Conservation (phyloP, 768 basidiomycete genomes). For the Amanita exitialis region DNA sequence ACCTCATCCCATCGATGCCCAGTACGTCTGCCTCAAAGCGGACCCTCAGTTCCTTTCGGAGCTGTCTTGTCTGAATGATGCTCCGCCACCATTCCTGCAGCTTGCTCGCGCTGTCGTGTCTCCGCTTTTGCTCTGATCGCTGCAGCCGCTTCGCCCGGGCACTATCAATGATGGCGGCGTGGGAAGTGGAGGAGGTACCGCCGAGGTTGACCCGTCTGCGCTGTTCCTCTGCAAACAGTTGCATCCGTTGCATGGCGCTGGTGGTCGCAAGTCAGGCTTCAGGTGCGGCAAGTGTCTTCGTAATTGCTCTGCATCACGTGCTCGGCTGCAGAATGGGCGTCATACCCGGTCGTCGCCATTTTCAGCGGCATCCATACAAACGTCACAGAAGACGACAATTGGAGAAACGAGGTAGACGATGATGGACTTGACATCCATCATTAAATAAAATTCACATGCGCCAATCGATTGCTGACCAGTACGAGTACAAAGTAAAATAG, state of each 20-base stretch:
- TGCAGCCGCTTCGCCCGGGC: constrained; percentile 53
- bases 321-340: no score
- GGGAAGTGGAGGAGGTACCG: constrained; percentile 36
- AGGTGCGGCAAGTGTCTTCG: no score
- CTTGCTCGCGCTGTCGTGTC: constrained; percentile 45
- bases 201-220: constrained; percentile 71
- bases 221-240: constrained; percentile 40
- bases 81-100: constrained; percentile 72
- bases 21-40: constrained; percentile 43
- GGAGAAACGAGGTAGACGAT: no score
- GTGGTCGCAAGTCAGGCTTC: background rate
- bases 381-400: no score
- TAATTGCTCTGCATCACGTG: no score
- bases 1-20: constrained; percentile 49
- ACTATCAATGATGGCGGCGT: constrained; percentile 47
- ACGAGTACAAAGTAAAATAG: no score
- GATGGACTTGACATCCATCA: no score
- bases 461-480: no score
- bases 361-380: no score
- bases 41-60: constrained; percentile 33
- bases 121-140: constrained; percentile 42
- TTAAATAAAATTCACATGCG: no score
- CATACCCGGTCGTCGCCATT: no score
- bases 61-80: constrained; percentile 25
- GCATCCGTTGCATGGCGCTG: constrained; percentile 10